Base-by-base conservation (phyloP, 2,329 filamentous ascomycete species). In the Aspergillus texensis region DNA sequence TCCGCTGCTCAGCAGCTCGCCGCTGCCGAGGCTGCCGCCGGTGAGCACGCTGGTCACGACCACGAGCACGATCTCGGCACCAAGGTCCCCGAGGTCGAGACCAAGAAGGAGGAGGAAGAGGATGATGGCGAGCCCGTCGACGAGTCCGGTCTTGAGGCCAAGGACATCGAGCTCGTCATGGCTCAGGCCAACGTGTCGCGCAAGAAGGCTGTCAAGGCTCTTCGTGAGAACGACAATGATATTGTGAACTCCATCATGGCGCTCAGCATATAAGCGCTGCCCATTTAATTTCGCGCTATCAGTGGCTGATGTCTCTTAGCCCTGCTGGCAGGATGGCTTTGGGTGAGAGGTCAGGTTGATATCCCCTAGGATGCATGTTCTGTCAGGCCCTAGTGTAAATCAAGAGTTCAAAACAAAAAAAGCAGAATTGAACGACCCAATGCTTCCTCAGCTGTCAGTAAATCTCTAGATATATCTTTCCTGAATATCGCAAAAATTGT, bases 231-330 rank as follows among this genome's bases (percentile, higher is more conserved):
- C 80, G 94, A 98, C 84, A 97, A 98, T 78, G 95, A 99, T 80
- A 99, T 99, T 84, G 95, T 99, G 86, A 99, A 99, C 88, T 97
- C 95, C 75, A 99, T 99, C 85, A 99, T 99, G 95, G 94, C 94
- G 73, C 85, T 99, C 80, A 93, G 91, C 85, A 89, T 93, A 86
- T 94, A 71, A 79, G 67, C 65, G 68, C 66, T 63, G 62, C 57
- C 60, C 39, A 60, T 57, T 65, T 67, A 70, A 68, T 62, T 65
- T 61, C 61, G 65, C 57, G 63, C 65, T 62, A 58, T 66, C 67
- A 68, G 68, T 68, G 71, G 71, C 69, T 66, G 68, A 68, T 60
- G 43, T 66, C 39, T 62, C 66, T 67, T 66, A 66, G 66, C 57
- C 61, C 68, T 70, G 65, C 65, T 65, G 68, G 66, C 64, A 70